Percentiles rank a stretch among this genome's conserved stretches.
phyloP scores from a whole-genome alignment of 768 basidiomycete species.

The Rhodotorula paludigena region DNA sequence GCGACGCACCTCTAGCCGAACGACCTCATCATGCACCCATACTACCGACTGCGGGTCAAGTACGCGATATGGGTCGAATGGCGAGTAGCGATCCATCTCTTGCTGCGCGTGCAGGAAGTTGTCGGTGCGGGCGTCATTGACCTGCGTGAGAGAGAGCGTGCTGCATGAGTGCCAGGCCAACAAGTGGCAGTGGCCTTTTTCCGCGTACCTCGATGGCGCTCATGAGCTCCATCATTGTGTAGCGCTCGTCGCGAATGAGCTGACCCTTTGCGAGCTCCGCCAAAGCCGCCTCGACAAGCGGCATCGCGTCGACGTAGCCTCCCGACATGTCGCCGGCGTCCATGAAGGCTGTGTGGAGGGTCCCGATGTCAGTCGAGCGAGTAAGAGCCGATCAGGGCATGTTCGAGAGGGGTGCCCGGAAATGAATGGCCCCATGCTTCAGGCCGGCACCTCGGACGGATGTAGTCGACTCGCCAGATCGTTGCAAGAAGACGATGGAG shows the following conservation, averaged over 20 bases:
- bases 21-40: slow-evolving; percentile 17
- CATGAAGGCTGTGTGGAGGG: not conserved
- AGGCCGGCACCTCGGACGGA: too few species aligned
- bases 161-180: too few species aligned
- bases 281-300: slow-evolving; percentile 13
- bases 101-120: slow-evolving; percentile 15
- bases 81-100: not conserved
- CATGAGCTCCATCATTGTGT: slow-evolving; percentile 32
- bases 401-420: too few species aligned
- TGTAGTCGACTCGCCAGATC: too few species aligned
- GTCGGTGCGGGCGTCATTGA: slow-evolving; percentile 35
- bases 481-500: too few species aligned
- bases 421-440: too few species aligned
- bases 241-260: slow-evolving; percentile 8
- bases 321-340: not conserved
- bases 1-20: slow-evolving; percentile 23
- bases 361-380: not conserved
- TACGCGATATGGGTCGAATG: slow-evolving; percentile 1
- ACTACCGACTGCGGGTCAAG: not conserved
- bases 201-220: slow-evolving; percentile 33
- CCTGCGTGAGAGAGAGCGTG: slow-evolving; percentile 6
- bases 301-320: not conserved
- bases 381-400: too few species aligned
- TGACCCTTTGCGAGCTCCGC: slow-evolving; percentile 15
- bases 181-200: not conserved